Base-by-base conservation (phyloP, 2,329 filamentous ascomycete genomes). In the Hypoxylon sp. region DNA sequence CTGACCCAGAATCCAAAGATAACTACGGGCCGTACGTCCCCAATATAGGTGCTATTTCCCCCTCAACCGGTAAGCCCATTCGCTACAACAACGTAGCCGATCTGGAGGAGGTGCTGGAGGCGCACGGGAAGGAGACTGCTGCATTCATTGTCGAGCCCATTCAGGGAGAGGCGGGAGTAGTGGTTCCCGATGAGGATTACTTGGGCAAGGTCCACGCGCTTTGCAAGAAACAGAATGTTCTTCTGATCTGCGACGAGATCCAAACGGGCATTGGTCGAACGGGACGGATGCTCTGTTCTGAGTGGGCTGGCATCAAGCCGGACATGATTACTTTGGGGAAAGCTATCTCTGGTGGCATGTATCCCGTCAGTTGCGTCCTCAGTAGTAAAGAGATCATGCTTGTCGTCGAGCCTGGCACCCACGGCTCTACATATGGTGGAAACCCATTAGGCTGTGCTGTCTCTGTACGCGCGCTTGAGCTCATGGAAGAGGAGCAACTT, bases 21-120 rank as follows among this genome's bases (percentile, higher is more conserved):
- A 96, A 97, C 79, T 99, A 99, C 71, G 94, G 94, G 7, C 94
- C 94, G 12, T 97, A 96, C 69, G 83, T 99, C 15, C 94, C 94
- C 60, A 88, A 89, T 63, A 87, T 97, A 55, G 91, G 93, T 44
- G 88, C 90, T 58, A 73, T 77, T 20, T 86, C 83, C 70, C 93
- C 93, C 19, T 79, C 84, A 9, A 96, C 91, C 1, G 83, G 84
- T 62, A 86, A 88, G 74, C 74, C 83, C 11, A 92, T 97, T 64
- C 83, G 87, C 30, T 99, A 92, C 78, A 93, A 96, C 76, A 89
- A 91, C 69, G 82, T 94, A 55, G 78, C 80, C 20, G 91, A 95
- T 65, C 78, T 97, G 7, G 88, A 91, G 64, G 86, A 84, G 55
- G 88, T 87, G 2, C 80, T 99, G 35, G 87, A 92, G 69, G 81